Conservation (phyloP, 331 rosid species). For the Phaseolus coccineus region DNA sequence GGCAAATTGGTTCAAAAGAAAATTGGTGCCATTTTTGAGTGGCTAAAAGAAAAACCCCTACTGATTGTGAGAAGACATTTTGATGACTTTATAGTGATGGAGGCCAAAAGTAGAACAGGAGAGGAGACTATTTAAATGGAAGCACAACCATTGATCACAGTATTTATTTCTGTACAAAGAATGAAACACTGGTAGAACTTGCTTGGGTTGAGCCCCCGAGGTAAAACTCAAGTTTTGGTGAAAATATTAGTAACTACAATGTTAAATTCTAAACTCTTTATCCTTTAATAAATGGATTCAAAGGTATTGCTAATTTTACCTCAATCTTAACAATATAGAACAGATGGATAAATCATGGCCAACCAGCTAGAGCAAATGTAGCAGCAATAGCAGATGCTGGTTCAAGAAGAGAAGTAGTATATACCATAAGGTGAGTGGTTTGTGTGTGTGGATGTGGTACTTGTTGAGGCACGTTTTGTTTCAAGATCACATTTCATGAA, state of each 20-base stretch:
- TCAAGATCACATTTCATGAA: not conserved
- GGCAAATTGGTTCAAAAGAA: not conserved
- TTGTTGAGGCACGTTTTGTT: not conserved
- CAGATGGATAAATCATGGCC: slow-evolving; percentile 32
- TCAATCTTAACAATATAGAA: slow-evolving; percentile 3
- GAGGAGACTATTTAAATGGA: too few species aligned
- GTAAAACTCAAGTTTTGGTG: slow-evolving; percentile 33
- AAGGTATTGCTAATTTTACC: slow-evolving; percentile 15
- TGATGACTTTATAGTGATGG: too few species aligned
- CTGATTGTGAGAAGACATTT: too few species aligned
- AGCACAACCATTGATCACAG: not conserved
- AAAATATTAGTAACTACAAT: not conserved
- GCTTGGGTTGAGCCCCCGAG: slow-evolving; percentile 17
- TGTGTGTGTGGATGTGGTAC: not conserved
- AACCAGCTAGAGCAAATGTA: slow-evolving; percentile 25
- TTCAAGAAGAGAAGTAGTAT: slow-evolving; percentile 28
- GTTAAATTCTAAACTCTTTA: not conserved
- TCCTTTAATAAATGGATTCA: not conserved
- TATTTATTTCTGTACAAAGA: slow-evolving; percentile 67
- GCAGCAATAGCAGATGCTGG: slow-evolving; percentile 6
- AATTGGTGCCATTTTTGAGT: too few species aligned
- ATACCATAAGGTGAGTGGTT: slow-evolving; percentile 13
- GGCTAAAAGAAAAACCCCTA: too few species aligned
- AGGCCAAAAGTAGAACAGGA: too few species aligned
- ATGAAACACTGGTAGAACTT: slow-evolving; percentile 39